Evolutionary conservation across 306 rosid genomes (phyloP), one percentile per base, ranked within the genome.

Genomic region (Rosa chinensis): DNA sequence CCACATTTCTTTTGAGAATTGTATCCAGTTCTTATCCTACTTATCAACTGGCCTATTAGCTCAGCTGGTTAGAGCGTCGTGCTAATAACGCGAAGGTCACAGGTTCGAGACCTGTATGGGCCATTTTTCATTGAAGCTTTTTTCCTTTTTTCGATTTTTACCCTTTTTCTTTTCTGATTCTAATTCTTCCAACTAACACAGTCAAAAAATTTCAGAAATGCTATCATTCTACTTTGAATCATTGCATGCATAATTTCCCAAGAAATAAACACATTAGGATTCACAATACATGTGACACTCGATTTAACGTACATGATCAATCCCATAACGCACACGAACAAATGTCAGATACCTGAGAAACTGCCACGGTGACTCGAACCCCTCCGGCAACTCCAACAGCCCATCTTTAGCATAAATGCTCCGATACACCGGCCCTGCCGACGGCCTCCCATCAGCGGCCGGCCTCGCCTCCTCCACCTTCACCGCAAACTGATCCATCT

Each of bases 351-450:
- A 94, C 99, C 97, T 92, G 85, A 95, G 85, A 87, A 95, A 92
- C 16, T 92, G 89, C 97, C 97, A 92, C 25, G 99, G 99, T 83
- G 99, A 91, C 43, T 92, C 61, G 6, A 92, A 72, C 1, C 78
- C 84, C 7, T 78, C 55, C 45, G 96, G 97, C 72, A 94, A 14
- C 14, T 86, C 89, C 66, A 90, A 59, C 0, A 95, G 85, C 56
- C 87, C 92, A 85, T 92, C 90, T 84, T 86, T 95, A 11, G 97
- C 94, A 80, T 91, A 95, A 70, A 95, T 90, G 90, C 98, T 85
- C 25, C 97, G 78, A 18, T 89, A 91, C 0, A 86, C 97, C 40
- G 97, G 95, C 56, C 99, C 97, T 0, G 88, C 94, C 4, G 99
- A 89, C 7, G 97, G 95, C 73, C 59, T 88, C 13, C 70, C 82